Percentiles rank a stretch among this genome's conserved stretches.
phyloP scores from a whole-genome alignment of 495 filamentous ascomycete species.

The Aspergillus incahuasiensis region DNA sequence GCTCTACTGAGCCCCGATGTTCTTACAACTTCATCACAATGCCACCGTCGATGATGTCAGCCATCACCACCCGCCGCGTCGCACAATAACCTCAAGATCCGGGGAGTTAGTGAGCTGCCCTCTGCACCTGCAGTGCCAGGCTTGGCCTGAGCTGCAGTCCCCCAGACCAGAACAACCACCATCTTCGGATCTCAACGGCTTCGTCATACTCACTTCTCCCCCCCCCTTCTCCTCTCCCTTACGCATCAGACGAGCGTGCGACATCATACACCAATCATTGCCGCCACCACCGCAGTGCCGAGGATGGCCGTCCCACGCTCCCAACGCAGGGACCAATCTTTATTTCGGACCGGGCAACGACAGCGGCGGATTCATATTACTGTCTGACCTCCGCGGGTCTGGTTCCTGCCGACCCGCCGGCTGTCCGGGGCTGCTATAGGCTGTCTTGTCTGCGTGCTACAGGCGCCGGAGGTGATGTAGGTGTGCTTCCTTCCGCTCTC shows the following conservation, averaged over 20 bases:
- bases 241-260: not conserved
- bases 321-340: not conserved
- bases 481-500: not conserved
- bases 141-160: not conserved
- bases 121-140: not conserved
- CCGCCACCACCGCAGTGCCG: not conserved
- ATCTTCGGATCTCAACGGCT: not conserved
- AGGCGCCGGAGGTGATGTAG: not conserved
- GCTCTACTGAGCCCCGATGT: no score
- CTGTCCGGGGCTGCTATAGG: not conserved
- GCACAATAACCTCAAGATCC: not conserved
- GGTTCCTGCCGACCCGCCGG: not conserved
- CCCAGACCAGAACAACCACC: not conserved
- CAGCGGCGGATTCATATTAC: not conserved
- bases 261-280: not conserved
- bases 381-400: not conserved
- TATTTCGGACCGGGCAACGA: not conserved
- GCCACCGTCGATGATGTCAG: not conserved
- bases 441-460: not conserved
- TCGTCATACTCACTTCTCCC: no score
- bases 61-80: not conserved
- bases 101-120: not conserved
- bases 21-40: not conserved
- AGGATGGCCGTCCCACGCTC: not conserved
- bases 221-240: no score